phyloP scores from a whole-genome alignment of 345 rosid species.

The Isatis tinctoria region DNA sequence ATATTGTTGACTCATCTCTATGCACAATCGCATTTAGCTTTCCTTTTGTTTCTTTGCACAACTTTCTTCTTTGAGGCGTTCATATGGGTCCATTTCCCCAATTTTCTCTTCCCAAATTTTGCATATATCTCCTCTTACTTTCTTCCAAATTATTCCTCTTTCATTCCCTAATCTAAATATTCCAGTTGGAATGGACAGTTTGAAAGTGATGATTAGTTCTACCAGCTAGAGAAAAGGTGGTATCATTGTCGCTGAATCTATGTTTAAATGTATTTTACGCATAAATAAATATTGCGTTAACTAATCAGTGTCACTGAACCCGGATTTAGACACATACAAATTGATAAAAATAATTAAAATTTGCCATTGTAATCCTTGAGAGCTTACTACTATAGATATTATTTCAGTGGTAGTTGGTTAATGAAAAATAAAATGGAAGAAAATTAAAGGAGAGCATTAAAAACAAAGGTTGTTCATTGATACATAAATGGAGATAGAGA shows the following conservation, averaged over 20 bases:
- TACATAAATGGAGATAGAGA: conserved; percentile 20
- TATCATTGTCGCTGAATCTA: neutral
- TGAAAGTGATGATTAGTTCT: neutral
- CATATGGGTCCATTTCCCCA: conserved; percentile 23
- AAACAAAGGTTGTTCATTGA: conserved; percentile 20
- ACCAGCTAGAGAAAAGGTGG: neutral
- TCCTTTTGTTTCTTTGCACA: neutral
- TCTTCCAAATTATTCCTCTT: conserved; percentile 20
- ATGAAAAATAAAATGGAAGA: conserved; percentile 13
- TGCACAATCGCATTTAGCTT: conserved; percentile 22
- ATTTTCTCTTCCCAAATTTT: neutral
- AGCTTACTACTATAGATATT: neutral
- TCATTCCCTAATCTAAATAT: neutral
- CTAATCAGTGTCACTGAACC: neutral
- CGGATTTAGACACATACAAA: neutral
- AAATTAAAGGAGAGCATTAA: conserved; percentile 26
- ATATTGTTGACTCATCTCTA: conserved; percentile 21
- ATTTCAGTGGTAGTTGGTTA: conserved; percentile 1
- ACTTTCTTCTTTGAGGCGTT: conserved; percentile 15
- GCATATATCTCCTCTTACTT: conserved; percentile 15
- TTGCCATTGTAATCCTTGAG: neutral
- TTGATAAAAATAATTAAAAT: neutral
- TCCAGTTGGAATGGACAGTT: neutral
- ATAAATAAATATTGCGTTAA: neutral
- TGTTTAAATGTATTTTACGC: neutral